Evolutionary conservation across 2,329 filamentous ascomycete genomes (phyloP), one percentile per base, ranked within the genome.

Genomic region (Huntiella decipiens): DNA sequence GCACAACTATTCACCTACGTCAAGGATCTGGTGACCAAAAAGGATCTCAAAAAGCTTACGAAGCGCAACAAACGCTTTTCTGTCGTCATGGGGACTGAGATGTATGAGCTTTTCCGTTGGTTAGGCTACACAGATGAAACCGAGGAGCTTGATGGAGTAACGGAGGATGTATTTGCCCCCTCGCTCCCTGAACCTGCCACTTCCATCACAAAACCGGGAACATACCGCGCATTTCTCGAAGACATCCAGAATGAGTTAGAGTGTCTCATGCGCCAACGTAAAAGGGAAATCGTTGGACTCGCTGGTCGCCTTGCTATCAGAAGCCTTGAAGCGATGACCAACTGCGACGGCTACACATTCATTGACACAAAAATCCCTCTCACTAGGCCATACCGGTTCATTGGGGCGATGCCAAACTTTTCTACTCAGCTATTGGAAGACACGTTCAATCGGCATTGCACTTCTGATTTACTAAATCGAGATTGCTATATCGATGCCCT

Each of bases 41-140:
- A 57, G 1, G 59, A 60, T 6, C 55, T 55, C 0, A 59, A 66
- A 38, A 67, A 60, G 43, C 73, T 76, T 33, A 70, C 70, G 2
- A 68, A 68, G 45, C 60, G 71, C 1, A 76, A 76, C 52, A 74
- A 74, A 54, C 64, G 67, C 11, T 75, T 74, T 46, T 58, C 60
- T 19, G 66, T 73, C 2, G 60, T 71, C 5, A 74, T 75, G 47
- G 68, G 70, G 0, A 60, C 61, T 4, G 64, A 66, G 3, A 69
- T 68, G 43, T 65, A 67, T 39, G 54, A 57, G 16, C 61, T 75
- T 10, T 70, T 74, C 52, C 58, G 57, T 11, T 61, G 62, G 10
- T 58, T 76, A 4, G 69, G 66, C 8, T 74, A 73, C 39, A 52
- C 56, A 2, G 66, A 71, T 52, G 55, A 58, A 2, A 45, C 56